Percentiles rank a stretch among this genome's conserved stretches.
phyloP scores from a whole-genome alignment of 1,139 yeast species.

The Zygoascus sp. region DNA sequence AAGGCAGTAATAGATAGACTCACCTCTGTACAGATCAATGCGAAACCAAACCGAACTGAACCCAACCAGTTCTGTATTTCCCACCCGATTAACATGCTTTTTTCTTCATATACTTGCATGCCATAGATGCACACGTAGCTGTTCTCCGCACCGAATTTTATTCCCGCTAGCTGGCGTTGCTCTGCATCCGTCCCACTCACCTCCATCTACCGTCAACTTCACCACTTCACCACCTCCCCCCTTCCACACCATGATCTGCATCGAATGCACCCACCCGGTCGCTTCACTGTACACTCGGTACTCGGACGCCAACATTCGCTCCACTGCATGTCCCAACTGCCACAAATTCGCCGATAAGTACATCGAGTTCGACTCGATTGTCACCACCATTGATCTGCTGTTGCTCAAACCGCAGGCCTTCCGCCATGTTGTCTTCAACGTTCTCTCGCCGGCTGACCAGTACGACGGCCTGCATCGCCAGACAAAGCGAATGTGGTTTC shows the following conservation, averaged over 20 bases:
- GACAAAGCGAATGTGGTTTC: constrained; percentile 49
- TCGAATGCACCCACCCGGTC: constrained; percentile 72
- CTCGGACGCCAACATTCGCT: constrained; percentile 71
- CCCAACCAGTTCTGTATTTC: no score
- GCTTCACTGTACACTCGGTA: constrained; percentile 64
- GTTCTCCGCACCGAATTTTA: neutral
- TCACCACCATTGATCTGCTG: constrained; percentile 76
- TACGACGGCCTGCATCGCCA: constrained; percentile 26
- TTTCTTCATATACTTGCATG: no score
- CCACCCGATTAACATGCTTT: no score
- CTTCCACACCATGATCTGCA: constrained; percentile 62
- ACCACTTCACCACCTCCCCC: neutral
- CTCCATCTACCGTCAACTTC: neutral
- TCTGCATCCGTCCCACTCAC: neutral
- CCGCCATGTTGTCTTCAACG: constrained; percentile 79
- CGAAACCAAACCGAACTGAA: no score
- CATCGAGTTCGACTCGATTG: constrained; percentile 82
- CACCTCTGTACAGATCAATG: no score
- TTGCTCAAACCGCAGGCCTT: constrained; percentile 86
- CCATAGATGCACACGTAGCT: no score
- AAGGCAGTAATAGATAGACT: no score
- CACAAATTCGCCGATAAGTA: constrained; percentile 79
- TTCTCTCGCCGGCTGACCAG: constrained; percentile 38
- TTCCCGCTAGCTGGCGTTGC: neutral
- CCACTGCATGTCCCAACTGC: constrained; percentile 75